Evolutionary conservation across 2,329 filamentous ascomycete genomes (phyloP).

Genomic region (Aureobasidium sp.): DNA sequence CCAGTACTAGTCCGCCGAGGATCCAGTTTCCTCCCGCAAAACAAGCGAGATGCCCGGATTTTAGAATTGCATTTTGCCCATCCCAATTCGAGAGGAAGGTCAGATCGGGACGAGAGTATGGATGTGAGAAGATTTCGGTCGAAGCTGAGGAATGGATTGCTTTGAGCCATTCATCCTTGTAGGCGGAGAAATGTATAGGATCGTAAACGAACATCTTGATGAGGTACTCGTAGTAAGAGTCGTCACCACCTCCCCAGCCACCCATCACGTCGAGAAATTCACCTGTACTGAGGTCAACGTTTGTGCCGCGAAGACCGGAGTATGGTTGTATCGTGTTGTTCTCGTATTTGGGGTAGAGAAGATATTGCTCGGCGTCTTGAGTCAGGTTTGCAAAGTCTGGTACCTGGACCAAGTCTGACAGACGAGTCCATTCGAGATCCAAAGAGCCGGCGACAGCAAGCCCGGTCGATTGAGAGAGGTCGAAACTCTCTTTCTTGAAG

Average conservation of each 20-base stretch:
- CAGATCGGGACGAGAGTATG: constrained; percentile 58
- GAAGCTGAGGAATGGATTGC: constrained; percentile 71
- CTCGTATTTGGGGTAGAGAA: constrained; percentile 50
- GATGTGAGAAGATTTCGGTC: constrained; percentile 59
- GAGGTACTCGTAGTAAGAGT: constrained; percentile 84
- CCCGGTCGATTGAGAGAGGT: constrained; percentile 54
- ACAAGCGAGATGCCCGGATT: constrained; percentile 56
- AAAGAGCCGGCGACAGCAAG: constrained; percentile 72
- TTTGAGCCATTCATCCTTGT: constrained; percentile 65
- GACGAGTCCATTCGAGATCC: constrained; percentile 75
- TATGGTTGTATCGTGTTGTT: constrained; percentile 55
- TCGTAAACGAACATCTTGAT: constrained; percentile 90
- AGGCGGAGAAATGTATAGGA: constrained; percentile 52
- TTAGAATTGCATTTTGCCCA: constrained; percentile 34
- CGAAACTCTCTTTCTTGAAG: constrained; percentile 45
- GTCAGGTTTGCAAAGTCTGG: constrained; percentile 58
- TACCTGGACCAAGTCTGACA: constrained; percentile 69
- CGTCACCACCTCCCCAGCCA: constrained; percentile 69
- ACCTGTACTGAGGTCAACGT: constrained; percentile 59
- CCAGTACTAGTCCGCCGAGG: constrained; percentile 66
- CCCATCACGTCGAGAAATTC: constrained; percentile 60
- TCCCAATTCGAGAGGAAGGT: constrained; percentile 61
- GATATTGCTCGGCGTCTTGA: constrained; percentile 61
- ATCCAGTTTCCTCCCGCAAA: constrained; percentile 84
- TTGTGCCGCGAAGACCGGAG: constrained; percentile 66